phyloP scores from a whole-genome alignment of 177 flowering plant species.

The Vitis hybrid region DNA sequence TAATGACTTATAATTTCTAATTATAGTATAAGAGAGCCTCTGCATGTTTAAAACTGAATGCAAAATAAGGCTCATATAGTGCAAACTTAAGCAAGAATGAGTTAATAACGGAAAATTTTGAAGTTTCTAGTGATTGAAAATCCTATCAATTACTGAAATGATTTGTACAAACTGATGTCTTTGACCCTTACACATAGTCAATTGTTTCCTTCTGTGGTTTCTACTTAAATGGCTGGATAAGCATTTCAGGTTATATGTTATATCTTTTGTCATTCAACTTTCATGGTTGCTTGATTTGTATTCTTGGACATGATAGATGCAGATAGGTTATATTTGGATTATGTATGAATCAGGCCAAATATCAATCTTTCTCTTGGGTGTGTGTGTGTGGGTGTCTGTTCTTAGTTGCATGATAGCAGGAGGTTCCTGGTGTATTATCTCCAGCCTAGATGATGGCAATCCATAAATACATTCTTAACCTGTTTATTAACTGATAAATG shows the following conservation, averaged over 20 bases:
- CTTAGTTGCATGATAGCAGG: constrained; percentile 1
- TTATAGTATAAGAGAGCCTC: no score
- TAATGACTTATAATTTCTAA: no score
- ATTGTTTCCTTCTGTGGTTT: not conserved
- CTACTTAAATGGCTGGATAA: not conserved
- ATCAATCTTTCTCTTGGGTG: not conserved
- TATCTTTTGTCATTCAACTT: constrained; percentile 5
- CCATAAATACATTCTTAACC: constrained; percentile 9
- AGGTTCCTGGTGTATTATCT: not conserved
- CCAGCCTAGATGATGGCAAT: not conserved
- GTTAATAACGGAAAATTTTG: not conserved
- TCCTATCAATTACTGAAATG: not conserved
- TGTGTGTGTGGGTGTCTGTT: not conserved
- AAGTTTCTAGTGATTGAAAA: not conserved
- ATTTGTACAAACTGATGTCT: not conserved
- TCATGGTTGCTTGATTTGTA: constrained; percentile 7
- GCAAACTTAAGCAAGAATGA: not conserved
- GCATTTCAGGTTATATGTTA: not conserved
- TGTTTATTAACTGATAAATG: constrained; percentile 13
- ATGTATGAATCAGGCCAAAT: not conserved
- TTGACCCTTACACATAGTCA: not conserved
- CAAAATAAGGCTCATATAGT: no score
- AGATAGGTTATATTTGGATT: not conserved
- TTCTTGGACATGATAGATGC: not conserved
- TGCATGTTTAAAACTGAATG: no score